Base-by-base conservation (phyloP, 2,329 filamentous ascomycete species). In the Cercospora sp. region DNA sequence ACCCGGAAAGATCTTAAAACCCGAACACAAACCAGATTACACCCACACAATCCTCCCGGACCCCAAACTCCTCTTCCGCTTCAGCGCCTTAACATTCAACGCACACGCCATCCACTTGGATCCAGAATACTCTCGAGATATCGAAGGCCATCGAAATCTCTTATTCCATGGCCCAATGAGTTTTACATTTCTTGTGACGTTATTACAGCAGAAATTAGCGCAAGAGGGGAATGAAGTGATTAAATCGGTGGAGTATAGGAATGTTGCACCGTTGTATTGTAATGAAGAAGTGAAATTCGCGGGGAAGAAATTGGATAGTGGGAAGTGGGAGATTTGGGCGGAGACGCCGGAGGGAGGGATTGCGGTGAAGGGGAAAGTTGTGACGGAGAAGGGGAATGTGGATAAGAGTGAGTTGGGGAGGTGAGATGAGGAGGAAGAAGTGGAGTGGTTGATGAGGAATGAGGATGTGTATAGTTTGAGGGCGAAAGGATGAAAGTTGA, bases 41-140 rank as follows among this genome's bases (percentile, higher is more conserved):
- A 82, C 81, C 18, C 84, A 91, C 73, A 81, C 82, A 0, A 81
- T 97, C 26, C 86, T 81, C 0, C 92, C 93, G 0, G 89, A 89
- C 2, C 83, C 87, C 2, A 83, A 86, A 4, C 86, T 97, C 4
- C 88, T 99, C 64, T 97, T 97, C 81, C 89, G 94, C 67, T 98
- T 94, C 83, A 95, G 91, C 21, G 93, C 93, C 0, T 86, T 99
- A 37, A 94, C 91, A 2, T 94, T 93, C 83, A 99, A 99, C 79
- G 92, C 93, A 1, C 95, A 99, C 80, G 85, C 86, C 16, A 97
- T 99, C 73, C 95, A 99, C 80, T 85, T 97, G 24, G 91, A 97
- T 78, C 86, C 85, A 1, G 77, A 85, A 53, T 96, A 92, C 80
- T 89, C 89, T 62, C 85, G 85, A 45, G 82, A 86, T 12, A 82